Percentiles rank a stretch among this genome's conserved stretches.
Conservation (phyloP, 306 rosid species). For the Vachellia collinsii region DNA sequence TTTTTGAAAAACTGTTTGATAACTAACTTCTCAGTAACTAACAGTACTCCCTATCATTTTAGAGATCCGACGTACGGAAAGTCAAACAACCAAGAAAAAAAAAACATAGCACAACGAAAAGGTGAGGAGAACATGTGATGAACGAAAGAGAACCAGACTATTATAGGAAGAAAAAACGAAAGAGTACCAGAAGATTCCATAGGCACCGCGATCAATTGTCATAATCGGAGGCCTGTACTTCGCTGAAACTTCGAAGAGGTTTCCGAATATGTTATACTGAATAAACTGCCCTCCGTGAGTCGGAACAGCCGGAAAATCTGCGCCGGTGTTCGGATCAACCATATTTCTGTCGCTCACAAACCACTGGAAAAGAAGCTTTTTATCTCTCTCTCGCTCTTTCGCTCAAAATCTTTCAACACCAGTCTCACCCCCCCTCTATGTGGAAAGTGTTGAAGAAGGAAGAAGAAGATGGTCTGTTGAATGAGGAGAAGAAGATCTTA, state of each 20-base stretch:
- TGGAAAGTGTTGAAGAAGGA: slow-evolving; percentile 19
- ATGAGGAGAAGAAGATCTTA: slow-evolving; percentile 31
- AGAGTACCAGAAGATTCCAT: slow-evolving; percentile 88
- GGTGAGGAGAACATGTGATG: neutral
- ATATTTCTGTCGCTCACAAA: slow-evolving; percentile 29
- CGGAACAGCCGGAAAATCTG: slow-evolving; percentile 69
- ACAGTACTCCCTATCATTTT: neutral
- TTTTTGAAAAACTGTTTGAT: no score
- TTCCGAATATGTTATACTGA: slow-evolving; percentile 87
- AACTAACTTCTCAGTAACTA: slow-evolving; percentile 32
- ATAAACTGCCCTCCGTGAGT: slow-evolving; percentile 83
- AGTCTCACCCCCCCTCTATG: slow-evolving; percentile 35
- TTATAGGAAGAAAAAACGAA: no score
- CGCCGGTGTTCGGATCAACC: slow-evolving; percentile 61
- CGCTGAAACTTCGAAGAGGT: slow-evolving; percentile 77
- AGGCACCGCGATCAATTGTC: slow-evolving; percentile 96
- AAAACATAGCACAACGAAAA: neutral
- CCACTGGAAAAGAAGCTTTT: neutral
- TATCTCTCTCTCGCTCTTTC: neutral
- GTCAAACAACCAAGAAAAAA: neutral
- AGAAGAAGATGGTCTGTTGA: slow-evolving; percentile 21
- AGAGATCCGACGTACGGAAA: neutral
- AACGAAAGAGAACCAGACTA: slow-evolving; percentile 66
- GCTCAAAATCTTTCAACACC: slow-evolving; percentile 23
- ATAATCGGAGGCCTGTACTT: slow-evolving; percentile 92